A percentile compares a stretch with the other conserved stretches of the same genome.
These are phyloP conservation scores for Vicia faba DNA, from an alignment of 306 rosid genomes.

Conservation along the genomic window DNA sequence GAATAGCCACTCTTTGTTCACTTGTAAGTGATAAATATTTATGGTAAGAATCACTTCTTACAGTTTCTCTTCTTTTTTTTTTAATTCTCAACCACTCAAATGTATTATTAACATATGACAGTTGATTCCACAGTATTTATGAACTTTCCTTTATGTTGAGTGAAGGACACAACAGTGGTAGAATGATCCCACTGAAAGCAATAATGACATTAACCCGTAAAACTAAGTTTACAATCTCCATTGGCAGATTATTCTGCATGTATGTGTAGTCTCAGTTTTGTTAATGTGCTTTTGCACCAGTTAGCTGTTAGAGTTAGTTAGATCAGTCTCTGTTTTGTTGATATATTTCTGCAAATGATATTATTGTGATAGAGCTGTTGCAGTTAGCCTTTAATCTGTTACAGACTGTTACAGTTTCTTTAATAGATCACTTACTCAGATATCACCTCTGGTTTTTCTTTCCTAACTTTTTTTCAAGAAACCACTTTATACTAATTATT, in stretches of 20 bases:
- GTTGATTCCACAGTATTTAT: slow-evolving; percentile 32
- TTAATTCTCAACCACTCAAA: slow-evolving; percentile 17
- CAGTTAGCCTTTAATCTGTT: slow-evolving; percentile 3
- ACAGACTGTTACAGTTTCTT: not conserved
- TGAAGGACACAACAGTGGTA: slow-evolving; percentile 11
- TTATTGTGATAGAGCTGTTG: not conserved
- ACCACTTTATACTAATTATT: not conserved
- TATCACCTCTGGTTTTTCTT: not conserved
- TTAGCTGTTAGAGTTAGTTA: slow-evolving; percentile 5
- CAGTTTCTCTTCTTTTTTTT: not conserved
- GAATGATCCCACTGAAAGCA: slow-evolving; percentile 22
- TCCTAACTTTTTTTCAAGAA: not conserved
- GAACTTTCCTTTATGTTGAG: slow-evolving; percentile 14
- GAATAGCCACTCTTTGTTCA: slow-evolving; percentile 16
- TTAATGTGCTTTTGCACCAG: not conserved
- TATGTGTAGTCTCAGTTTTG: not conserved
- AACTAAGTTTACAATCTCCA: slow-evolving; percentile 21
- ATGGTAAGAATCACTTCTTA: slow-evolving; percentile 16
- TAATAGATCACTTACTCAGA: not conserved
- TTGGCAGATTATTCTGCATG: slow-evolving; percentile 10
- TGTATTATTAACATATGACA: slow-evolving; percentile 13
- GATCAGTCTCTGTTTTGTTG: not conserved
- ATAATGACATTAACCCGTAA: slow-evolving; percentile 12
- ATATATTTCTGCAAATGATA: slow-evolving; percentile 4
- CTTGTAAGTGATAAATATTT: slow-evolving; percentile 22